These are phyloP conservation scores for Hypoxylon sp. DNA, from an alignment of 2,329 filamentous ascomycete species.

Conservation along the genomic window DNA sequence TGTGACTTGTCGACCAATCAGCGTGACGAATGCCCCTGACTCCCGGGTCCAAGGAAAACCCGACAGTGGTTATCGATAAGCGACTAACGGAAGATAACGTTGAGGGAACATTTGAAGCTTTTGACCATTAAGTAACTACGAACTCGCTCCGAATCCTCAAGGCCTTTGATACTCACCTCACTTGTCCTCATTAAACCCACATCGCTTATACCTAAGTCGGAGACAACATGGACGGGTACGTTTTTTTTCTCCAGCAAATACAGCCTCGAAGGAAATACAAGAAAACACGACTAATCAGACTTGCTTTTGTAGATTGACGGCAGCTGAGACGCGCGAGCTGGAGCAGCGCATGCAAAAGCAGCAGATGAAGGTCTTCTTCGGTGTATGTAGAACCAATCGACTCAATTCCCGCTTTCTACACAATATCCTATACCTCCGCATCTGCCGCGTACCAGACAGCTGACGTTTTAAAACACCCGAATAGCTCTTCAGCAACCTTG, in stretches of 20 bases:
- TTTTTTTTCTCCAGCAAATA: background rate
- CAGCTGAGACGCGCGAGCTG: constrained; percentile 90
- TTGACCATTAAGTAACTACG: constrained; percentile 1
- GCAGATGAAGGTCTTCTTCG: constrained; percentile 99
- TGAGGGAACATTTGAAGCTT: constrained; percentile 12
- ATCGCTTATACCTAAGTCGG: background rate
- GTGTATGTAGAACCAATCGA: constrained; percentile 70
- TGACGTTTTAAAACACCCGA: constrained; percentile 6
- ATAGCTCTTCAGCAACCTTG: constrained; percentile 75
- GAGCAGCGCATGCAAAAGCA: constrained; percentile 96
- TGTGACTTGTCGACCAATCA: constrained; percentile 24
- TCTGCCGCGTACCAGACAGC: background rate
- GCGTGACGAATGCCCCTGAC: background rate
- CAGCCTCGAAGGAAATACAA: background rate
- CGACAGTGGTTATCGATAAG: constrained; percentile 41
- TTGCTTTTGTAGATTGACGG: constrained; percentile 69
- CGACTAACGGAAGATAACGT: constrained; percentile 19
- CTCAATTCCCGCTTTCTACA: background rate
- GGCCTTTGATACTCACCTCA: background rate
- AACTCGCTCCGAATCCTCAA: background rate
- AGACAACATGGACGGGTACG: constrained; percentile 52
- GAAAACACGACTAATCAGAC: constrained; percentile 14
- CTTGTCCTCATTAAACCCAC: background rate
- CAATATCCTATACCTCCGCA: constrained; percentile 1
- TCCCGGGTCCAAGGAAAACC: constrained; percentile 30